A percentile compares a stretch with the other conserved stretches of the same genome.
Evolutionary conservation across 345 rosid species (phyloP).

Genomic region (Eucalyptus viminalis): DNA sequence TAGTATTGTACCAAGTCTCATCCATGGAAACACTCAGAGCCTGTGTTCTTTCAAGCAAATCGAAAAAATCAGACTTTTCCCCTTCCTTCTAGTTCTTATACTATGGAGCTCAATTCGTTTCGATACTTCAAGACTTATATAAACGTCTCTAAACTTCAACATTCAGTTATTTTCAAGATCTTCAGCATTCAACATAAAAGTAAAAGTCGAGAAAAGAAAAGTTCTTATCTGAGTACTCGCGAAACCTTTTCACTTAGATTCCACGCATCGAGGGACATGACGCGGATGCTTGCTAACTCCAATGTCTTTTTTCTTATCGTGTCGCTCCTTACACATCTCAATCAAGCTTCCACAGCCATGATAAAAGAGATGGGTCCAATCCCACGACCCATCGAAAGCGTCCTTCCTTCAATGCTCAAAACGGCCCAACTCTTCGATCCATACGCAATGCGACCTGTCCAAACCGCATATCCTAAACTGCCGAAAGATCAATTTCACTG

Average conservation of each 20-base stretch:
- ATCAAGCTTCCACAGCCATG: not conserved
- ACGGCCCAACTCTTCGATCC: not conserved
- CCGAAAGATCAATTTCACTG: not conserved
- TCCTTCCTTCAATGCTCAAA: not conserved
- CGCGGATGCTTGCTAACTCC: not conserved
- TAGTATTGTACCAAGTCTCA: not conserved
- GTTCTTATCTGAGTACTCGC: not conserved
- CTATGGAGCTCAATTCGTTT: not conserved
- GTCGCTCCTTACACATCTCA: not conserved
- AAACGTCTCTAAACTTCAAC: not conserved
- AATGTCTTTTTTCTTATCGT: not conserved
- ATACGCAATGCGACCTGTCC: not conserved
- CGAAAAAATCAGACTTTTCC: not conserved
- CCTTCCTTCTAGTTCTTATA: not conserved
- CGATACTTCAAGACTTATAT: not conserved
- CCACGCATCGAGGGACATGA: not conserved
- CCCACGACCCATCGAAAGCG: not conserved
- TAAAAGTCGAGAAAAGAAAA: not conserved
- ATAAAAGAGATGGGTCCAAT: not conserved
- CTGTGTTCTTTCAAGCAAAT: not conserved
- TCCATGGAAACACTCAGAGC: not conserved
- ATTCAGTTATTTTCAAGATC: not conserved
- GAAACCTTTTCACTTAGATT: not conserved
- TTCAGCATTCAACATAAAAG: not conserved
- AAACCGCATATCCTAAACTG: not conserved